phyloP scores from a whole-genome alignment of 768 basidiomycete species.

The Serendipita sp. region DNA sequence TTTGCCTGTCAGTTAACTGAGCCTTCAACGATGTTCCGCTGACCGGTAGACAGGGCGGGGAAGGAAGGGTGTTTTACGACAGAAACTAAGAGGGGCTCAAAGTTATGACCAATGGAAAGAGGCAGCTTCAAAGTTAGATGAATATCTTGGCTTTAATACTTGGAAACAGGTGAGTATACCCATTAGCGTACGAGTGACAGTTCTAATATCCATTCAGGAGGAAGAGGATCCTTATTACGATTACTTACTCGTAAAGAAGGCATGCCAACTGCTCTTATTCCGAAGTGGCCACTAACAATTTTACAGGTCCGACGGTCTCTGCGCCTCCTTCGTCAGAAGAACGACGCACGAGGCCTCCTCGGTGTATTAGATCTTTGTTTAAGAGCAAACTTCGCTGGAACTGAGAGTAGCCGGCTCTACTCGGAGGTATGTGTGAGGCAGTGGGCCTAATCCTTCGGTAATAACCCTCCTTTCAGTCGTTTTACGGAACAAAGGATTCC shows the following conservation, averaged over 20 bases:
- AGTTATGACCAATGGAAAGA: constrained; percentile 86
- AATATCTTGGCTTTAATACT: constrained; percentile 65
- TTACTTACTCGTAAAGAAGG: constrained; percentile 70
- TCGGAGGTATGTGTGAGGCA: constrained; percentile 43
- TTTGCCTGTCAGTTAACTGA: constrained; percentile 50
- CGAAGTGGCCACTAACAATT: neutral
- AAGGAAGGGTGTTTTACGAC: constrained; percentile 58
- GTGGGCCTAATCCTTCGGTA: constrained; percentile 8
- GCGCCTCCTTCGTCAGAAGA: constrained; percentile 47
- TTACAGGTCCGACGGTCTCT: constrained; percentile 59
- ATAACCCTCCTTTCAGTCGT: constrained; percentile 41
- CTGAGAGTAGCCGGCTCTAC: constrained; percentile 73
- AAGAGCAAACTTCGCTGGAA: constrained; percentile 73
- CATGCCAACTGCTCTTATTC: constrained; percentile 14
- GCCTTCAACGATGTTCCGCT: neutral
- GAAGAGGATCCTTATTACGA: constrained; percentile 89
- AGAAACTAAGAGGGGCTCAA: constrained; percentile 52
- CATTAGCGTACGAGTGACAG: neutral
- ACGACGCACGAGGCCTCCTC: constrained; percentile 71
- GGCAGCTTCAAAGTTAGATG: constrained; percentile 61
- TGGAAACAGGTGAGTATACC: constrained; percentile 46
- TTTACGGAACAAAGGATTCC: constrained; percentile 74
- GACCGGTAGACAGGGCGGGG: constrained; percentile 50
- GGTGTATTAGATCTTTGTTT: constrained; percentile 86
- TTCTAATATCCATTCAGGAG: constrained; percentile 10